A percentile compares a stretch with the other conserved stretches of the same genome.
Conservation (phyloP, 495 filamentous ascomycete species). For the Sabuloglossum arenarium region DNA sequence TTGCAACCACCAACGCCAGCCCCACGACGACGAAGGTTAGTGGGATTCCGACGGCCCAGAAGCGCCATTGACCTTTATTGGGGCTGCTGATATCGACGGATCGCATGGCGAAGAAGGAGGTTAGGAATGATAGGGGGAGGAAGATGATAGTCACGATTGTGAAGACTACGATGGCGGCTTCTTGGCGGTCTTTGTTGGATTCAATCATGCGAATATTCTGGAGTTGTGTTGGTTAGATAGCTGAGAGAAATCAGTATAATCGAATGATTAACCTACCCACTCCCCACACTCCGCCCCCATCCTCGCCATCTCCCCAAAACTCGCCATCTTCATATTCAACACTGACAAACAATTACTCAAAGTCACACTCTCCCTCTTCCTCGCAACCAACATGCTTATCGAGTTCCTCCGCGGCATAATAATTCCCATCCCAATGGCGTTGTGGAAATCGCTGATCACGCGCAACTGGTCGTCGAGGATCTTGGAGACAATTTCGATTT, state of each 20-base stretch:
- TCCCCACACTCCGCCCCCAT: no score
- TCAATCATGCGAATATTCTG: constrained; percentile 7
- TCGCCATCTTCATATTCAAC: no score
- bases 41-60: constrained; percentile 14
- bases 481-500: background rate
- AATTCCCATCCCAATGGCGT: background rate
- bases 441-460: background rate
- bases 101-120: constrained; percentile 19
- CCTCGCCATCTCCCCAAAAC: no score
- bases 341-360: no score
- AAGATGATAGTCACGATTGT: constrained; percentile 22
- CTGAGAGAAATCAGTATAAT: background rate
- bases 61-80: constrained; percentile 10
- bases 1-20: no score
- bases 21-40: constrained; percentile 9
- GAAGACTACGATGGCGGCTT: constrained; percentile 18
- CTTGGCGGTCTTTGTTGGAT: constrained; percentile 10
- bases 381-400: no score
- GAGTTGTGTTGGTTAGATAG: background rate
- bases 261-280: no score
- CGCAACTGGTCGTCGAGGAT: background rate
- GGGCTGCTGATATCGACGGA: constrained; percentile 12
- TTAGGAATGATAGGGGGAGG: constrained; percentile 21
- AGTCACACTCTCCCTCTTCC: no score
- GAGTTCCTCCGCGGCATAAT: no score